Base-by-base conservation (phyloP, 192 early-diverging fungal genomes). In the Coemansia sp. region DNA sequence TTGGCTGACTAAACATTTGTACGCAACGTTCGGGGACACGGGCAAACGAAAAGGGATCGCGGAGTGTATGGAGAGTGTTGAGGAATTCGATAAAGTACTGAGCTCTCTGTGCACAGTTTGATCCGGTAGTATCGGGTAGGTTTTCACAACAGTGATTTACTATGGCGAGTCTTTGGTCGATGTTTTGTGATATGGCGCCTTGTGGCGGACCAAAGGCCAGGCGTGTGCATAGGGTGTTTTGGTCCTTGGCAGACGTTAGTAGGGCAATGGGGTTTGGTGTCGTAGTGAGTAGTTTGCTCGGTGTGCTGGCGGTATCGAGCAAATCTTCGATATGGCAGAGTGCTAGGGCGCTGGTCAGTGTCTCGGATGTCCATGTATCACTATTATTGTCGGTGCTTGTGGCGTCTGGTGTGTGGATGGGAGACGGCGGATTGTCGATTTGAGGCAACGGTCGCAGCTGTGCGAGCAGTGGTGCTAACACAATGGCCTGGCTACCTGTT, bases 21-120 rank as follows among this genome's bases (percentile, higher is more conserved):
- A 32, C 6, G 6, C 30, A 32, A 32, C 30, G 30, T 32, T 11
- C 6, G 30, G 67, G 35, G 34, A 70, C n/a, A 17, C 29, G 24
- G 10, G 45, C 51, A 44, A 63, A 63, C 14, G 54, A 54, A 28
- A 63, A 70, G 11, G 67, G 67, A 38, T 70, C 67, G 10, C 55
- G 55, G 20, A 63, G 34, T 18, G 26, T 9, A 1, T 38, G 30
- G 32, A 70, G 30, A 0, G 39, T 34, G 1, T 4, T 26, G 6
- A 53, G 15, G 28, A 53, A 70, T 29, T 33, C 45, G 22, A 62
- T 34, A 40, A 44, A 70, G 26, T 34, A 36, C 5, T 34, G 38
- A 11, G 58, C 53, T n/a, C n/a, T n/a, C n/a, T n/a, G n/a, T n/a
- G n/a, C n/a, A n/a, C n/a, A n/a, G n/a, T n/a, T n/a, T n/a, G n/a